Conservation (phyloP, 2,329 filamentous ascomycete genomes). For the Aureobasidium sp. region DNA sequence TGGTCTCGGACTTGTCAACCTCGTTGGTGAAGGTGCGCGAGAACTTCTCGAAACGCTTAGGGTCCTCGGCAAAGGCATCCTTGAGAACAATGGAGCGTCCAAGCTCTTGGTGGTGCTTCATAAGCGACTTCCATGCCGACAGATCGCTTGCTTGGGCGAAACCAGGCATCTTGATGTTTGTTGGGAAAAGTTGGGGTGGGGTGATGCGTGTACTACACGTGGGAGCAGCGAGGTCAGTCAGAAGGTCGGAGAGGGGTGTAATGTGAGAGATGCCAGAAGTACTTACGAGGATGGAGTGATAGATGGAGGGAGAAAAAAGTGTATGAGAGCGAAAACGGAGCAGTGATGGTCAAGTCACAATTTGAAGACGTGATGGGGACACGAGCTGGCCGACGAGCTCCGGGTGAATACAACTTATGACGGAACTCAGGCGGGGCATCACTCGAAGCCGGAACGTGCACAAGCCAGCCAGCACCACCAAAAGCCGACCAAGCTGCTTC, state of each 20-base stretch:
- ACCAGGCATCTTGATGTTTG: slow-evolving; percentile 38
- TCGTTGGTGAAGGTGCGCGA: slow-evolving; percentile 73
- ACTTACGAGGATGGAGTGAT: neutral
- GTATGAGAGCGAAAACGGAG: neutral
- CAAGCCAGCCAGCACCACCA: neutral
- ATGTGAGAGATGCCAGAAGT: neutral
- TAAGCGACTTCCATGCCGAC: slow-evolving; percentile 79
- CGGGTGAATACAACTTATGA: slow-evolving; percentile 1
- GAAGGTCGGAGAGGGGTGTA: neutral
- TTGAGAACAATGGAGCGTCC: slow-evolving; percentile 85
- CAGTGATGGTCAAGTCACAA: neutral
- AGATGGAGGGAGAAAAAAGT: neutral
- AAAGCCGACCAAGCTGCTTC: neutral
- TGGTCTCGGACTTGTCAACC: slow-evolving; percentile 72
- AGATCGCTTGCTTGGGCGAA: slow-evolving; percentile 83
- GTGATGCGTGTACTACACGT: slow-evolving; percentile 8
- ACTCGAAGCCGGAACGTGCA: neutral
- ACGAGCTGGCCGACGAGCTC: slow-evolving; percentile 1
- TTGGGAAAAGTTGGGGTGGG: slow-evolving; percentile 11
- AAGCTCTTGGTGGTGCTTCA: slow-evolving; percentile 73
- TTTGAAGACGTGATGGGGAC: slow-evolving; percentile 7
- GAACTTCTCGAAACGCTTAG: slow-evolving; percentile 83
- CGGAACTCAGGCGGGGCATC: neutral
- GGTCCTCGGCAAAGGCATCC: slow-evolving; percentile 79
- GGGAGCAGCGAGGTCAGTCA: neutral